Base-by-base conservation (phyloP, 2,329 filamentous ascomycete genomes). In the Nemania serpens region DNA sequence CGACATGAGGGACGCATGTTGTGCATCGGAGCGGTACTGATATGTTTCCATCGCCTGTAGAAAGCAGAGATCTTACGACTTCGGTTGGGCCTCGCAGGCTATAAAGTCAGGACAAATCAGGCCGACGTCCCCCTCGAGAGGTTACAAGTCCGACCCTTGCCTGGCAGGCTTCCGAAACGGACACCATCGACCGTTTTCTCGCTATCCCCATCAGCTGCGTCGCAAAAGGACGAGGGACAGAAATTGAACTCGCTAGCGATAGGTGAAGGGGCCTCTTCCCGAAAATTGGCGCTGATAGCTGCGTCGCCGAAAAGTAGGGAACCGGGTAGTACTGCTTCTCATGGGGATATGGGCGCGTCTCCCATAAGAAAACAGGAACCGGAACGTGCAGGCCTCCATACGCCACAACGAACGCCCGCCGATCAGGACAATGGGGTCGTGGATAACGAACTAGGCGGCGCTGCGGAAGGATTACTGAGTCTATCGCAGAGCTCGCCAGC, bases 71-170 rank as follows among this genome's bases (percentile, higher is more conserved):
- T 86, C 50, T 79, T 93, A 46, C 83, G 83, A 53, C 81, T 91
- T 10, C 84, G 89, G n/a, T 83, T 93, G 15, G 81, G 84, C 29
- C 82, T 92, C 18, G 90, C 89, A 13, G 84, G 84, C 70, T 93
- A 92, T 79, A 93, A 93, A 75, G 80, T 93, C 66, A 83, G 82
- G 59, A 93, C 90, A 1, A 87, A 89, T 61, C 90, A 93, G 75
- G 83, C 86, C 55, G 78, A 84, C 59, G 81, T 90, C 29, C 87
- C 89, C 1, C 81, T 91, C 62, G 80, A 86, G 57, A 76, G 84
- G 47, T 79, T 92, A 18, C 78, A 86, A 68, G 71, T 78, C 50
- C 74, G 76, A 33, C 75, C 73, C 18, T 20, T 75, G 9, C 65
- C 66, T 5, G 63, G 67, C 48, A 22, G 48, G n/a, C 15, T 45